Evolutionary conservation across 441 rosid species (phyloP), one percentile per base, ranked within the genome.

Genomic region (Brassica balearica): DNA sequence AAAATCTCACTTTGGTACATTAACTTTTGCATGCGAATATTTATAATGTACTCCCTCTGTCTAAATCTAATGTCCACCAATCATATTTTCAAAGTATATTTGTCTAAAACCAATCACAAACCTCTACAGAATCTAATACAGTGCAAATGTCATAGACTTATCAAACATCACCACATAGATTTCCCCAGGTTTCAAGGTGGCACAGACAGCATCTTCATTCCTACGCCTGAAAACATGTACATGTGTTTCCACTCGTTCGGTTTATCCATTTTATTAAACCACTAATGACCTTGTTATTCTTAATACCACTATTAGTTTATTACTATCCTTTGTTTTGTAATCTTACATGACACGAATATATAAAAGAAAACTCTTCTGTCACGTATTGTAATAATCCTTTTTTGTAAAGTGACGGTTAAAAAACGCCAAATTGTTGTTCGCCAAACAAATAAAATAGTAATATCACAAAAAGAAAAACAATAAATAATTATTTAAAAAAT

Each of bases 161-260:
- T 34, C 2, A 34, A 34, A 7, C 27, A 43, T 4, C 64, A 46
- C 29, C 58, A 3, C 68, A 77, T 65, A 78, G 69, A 78, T 72
- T 72, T 67, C n/a, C 48, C 59, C 72, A 61, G 71, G 67, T 65
- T 56, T 56, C 17, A 56, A 38, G 59, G 65, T 75, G 29, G 14
- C 73, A 4, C 8, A 66, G 9, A 3, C 38, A 6, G 65, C 68
- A 69, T 76, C 53, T 77, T 64, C 71, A 23, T 36, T 55, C 19
- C 2, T 38, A 55, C 59, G 34, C 71, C 58, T 63, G 19, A n/a
- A 46, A 72, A 59, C 81, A 78, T 77, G 81, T 72, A 68, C 77
- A 66, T 25, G 14, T 72, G 63, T 72, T n/a, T 59, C 63, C 61
- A 53, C 60, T 65, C 20, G 81, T 43, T 65, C 29, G 11, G 3